These are phyloP conservation scores for Zea luxurians DNA, from an alignment of 176 grass and related monocot species.

Conservation along the genomic window DNA sequence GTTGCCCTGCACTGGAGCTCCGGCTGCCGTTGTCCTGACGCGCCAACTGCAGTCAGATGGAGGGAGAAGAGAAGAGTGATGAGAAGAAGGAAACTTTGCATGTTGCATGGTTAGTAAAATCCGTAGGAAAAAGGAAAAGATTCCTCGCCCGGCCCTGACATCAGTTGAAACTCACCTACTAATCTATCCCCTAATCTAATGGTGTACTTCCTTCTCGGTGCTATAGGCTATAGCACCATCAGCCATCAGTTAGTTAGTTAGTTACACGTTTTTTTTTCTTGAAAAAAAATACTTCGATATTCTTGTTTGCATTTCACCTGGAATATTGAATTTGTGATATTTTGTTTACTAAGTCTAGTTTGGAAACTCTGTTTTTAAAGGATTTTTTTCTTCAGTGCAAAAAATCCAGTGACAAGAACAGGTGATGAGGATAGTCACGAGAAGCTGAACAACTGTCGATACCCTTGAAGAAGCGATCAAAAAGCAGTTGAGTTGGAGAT, in stretches of 20 bases:
- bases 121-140: constrained; percentile 7
- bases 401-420: neutral
- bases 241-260: neutral
- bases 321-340: neutral
- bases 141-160: constrained; percentile 29
- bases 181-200: constrained; percentile 13
- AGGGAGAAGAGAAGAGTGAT: constrained; percentile 34
- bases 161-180: constrained; percentile 32
- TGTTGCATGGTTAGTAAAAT: constrained; percentile 1
- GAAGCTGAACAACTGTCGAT: constrained; percentile 42
- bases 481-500: constrained; percentile 28
- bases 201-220: neutral
- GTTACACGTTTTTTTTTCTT: neutral
- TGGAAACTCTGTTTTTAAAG: neutral
- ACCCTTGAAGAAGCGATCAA: neutral
- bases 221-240: constrained; percentile 1
- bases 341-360: neutral
- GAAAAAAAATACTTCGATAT: neutral
- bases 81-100: constrained; percentile 44
- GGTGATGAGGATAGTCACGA: constrained; percentile 20
- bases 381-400: neutral
- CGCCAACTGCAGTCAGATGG: constrained; percentile 56
- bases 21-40: constrained; percentile 48
- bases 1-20: constrained; percentile 48
- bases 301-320: constrained; percentile 10